Evolutionary conservation across 1,139 yeast species (phyloP).

Genomic region (Protomyces inundatus): DNA sequence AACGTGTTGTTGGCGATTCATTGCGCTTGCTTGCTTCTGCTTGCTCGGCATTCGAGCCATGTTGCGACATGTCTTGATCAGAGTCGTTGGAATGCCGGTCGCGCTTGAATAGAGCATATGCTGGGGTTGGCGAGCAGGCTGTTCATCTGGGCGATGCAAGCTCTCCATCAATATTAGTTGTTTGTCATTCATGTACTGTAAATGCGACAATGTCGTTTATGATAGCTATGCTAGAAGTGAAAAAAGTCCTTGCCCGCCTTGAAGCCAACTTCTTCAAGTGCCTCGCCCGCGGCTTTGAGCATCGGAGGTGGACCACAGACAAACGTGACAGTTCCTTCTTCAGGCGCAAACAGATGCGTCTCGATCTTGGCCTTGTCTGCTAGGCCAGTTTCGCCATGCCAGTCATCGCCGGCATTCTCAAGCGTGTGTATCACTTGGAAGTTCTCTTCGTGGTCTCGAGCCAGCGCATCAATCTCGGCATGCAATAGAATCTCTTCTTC

Average conservation of each 20-base stretch:
- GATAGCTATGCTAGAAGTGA: not conserved
- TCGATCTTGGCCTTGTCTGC: constrained; percentile 13
- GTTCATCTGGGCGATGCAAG: no score
- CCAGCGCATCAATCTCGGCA: not conserved
- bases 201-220: no score
- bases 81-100: no score
- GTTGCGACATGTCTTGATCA: no score
- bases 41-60: no score
- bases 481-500: constrained; percentile 8
- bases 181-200: no score
- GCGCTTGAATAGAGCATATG: no score
- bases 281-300: constrained; percentile 9
- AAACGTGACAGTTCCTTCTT: constrained; percentile 6
- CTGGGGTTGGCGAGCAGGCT: no score
- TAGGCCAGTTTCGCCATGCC: constrained; percentile 9
- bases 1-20: no score
- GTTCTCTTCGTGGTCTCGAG: not conserved
- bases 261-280: constrained; percentile 7
- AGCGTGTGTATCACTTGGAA: constrained; percentile 11
- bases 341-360: constrained; percentile 6
- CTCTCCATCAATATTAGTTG: no score
- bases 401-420: constrained; percentile 4
- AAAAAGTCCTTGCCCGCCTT: constrained; percentile 10
- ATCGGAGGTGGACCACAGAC: constrained; percentile 25
- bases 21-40: no score